A percentile compares a stretch with the other conserved stretches of the same genome.
Conservation (phyloP, 2,329 filamentous ascomycete genomes). For the Aspergillus fumigatus region DNA sequence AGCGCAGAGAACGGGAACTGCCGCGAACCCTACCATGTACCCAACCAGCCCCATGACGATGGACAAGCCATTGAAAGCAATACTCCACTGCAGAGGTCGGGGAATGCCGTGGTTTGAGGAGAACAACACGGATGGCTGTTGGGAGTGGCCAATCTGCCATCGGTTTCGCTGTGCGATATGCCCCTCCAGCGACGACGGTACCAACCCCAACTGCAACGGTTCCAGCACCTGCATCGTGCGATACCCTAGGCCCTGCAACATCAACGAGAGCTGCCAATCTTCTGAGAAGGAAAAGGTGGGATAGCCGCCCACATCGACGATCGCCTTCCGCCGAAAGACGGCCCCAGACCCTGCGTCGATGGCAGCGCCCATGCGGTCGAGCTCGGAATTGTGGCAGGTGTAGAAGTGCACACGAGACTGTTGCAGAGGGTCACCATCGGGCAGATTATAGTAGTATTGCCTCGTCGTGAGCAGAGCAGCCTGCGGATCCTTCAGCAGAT, state of each 20-base stretch:
- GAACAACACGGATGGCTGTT: conserved; percentile 18
- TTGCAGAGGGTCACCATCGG: conserved; percentile 25
- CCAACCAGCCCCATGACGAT: conserved; percentile 18
- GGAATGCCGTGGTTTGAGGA: conserved; percentile 9
- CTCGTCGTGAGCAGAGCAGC: conserved; percentile 30
- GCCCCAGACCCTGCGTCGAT: conserved; percentile 34
- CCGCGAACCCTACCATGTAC: conserved; percentile 13
- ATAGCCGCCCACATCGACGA: conserved; percentile 29
- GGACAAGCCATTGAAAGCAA: conserved; percentile 17
- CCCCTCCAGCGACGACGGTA: conserved; percentile 32
- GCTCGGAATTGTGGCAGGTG: conserved; percentile 28
- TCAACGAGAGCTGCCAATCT: conserved; percentile 31
- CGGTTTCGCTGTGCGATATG: conserved; percentile 33
- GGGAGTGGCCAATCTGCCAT: conserved; percentile 34
- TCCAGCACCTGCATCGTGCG: conserved; percentile 28
- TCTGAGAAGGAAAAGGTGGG: conserved; percentile 33
- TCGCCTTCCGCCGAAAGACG: conserved; percentile 27
- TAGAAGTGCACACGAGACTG: conserved; percentile 31
- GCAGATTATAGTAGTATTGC: conserved; percentile 34
- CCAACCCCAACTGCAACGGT: conserved; percentile 29
- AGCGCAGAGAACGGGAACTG: conserved; percentile 17
- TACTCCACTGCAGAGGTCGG: conserved; percentile 13
- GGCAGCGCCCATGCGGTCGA: conserved; percentile 24
- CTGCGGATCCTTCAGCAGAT: conserved; percentile 25
- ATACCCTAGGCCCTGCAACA: conserved; percentile 27